Conservation (phyloP, 768 basidiomycete genomes). For the Lyophyllum shimeji region DNA sequence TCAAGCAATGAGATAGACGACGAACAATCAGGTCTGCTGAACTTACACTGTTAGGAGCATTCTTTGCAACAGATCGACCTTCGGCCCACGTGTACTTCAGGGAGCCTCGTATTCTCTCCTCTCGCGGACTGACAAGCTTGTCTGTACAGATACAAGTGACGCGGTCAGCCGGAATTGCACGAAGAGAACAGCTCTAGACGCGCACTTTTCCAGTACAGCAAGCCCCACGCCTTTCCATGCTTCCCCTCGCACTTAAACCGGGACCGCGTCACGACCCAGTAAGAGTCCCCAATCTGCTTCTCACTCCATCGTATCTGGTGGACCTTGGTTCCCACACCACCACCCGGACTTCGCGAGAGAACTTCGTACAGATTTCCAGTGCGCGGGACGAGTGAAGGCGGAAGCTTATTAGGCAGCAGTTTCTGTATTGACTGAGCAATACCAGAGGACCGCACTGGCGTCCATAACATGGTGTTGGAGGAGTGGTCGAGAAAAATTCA, state of each 20-base stretch:
- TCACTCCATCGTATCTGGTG: constrained; percentile 73
- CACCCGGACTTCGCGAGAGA: constrained; percentile 64
- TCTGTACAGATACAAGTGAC: constrained; percentile 37
- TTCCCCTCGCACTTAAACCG: constrained; percentile 70
- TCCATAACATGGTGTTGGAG: constrained; percentile 32
- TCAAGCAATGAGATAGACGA: background rate
- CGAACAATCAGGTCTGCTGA: background rate
- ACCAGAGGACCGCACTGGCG: constrained; percentile 26
- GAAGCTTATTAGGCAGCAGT: constrained; percentile 57
- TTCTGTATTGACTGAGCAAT: constrained; percentile 46
- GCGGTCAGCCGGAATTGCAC: constrained; percentile 2
- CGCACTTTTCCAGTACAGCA: constrained; percentile 77
- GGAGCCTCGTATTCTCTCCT: constrained; percentile 66
- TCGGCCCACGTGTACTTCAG: constrained; percentile 75
- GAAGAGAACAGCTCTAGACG: constrained; percentile 7
- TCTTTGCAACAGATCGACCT: constrained; percentile 44
- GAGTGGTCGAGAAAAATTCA: constrained; percentile 19
- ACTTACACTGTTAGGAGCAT: constrained; percentile 3
- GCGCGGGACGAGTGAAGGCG: constrained; percentile 55
- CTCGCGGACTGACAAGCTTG: constrained; percentile 53
- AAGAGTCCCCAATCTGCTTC: constrained; percentile 66
- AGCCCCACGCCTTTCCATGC: constrained; percentile 85
- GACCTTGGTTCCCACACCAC: constrained; percentile 66
- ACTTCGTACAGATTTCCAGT: constrained; percentile 72
- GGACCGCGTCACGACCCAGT: constrained; percentile 75